Evolutionary conservation across 306 rosid genomes (phyloP).

Genomic region (Medicago ruthenica): DNA sequence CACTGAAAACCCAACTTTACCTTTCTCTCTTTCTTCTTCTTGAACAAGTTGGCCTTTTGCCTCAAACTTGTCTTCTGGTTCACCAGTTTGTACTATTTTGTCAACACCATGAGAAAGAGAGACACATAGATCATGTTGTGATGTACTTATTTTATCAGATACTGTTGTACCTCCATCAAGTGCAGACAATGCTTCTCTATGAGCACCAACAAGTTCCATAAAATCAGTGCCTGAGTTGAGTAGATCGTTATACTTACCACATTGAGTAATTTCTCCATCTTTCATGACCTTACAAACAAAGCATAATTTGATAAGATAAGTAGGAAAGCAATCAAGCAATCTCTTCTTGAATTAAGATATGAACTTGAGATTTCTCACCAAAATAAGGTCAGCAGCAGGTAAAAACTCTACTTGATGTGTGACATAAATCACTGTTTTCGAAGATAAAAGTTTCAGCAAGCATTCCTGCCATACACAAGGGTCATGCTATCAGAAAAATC

Average conservation of each 20-base stretch:
- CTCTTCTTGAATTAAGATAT: not conserved
- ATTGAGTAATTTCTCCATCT: constrained; percentile 71
- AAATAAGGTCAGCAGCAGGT: constrained; percentile 71
- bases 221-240: constrained; percentile 69
- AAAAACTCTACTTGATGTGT: constrained; percentile 90
- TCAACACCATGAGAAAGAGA: constrained; percentile 36
- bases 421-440: constrained; percentile 71
- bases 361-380: constrained; percentile 48
- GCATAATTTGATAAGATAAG: not conserved
- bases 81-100: constrained; percentile 46
- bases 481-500: not conserved
- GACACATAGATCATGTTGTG: constrained; percentile 39
- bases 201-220: constrained; percentile 84
- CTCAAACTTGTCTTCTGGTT: constrained; percentile 43
- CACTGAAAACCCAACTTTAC: constrained; percentile 69
- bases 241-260: constrained; percentile 73
- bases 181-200: constrained; percentile 67
- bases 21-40: constrained; percentile 93
- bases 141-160: constrained; percentile 30
- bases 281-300: constrained; percentile 70
- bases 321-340: not conserved
- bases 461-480: constrained; percentile 59
- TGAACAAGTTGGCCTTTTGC: constrained; percentile 75
- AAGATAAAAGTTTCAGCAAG: constrained; percentile 60
- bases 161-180: constrained; percentile 43